Percentiles rank a stretch among this genome's conserved stretches.
Conservation (phyloP, 2,329 filamentous ascomycete species). For the Beauveria asiatica region DNA sequence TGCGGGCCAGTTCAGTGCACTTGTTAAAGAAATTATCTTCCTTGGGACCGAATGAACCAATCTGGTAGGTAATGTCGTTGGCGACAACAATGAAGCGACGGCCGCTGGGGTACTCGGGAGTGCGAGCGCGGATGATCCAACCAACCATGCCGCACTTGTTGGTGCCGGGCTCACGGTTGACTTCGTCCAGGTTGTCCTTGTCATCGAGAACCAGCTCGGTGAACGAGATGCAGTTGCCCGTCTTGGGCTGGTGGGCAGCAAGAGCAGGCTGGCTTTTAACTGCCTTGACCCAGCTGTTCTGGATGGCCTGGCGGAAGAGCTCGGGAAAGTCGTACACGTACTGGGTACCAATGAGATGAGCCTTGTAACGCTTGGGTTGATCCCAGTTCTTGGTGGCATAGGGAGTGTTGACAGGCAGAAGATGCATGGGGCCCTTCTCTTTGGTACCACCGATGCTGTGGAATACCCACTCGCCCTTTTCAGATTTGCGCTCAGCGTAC, state of each 20-base stretch:
- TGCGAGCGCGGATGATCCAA: slow-evolving; percentile 91
- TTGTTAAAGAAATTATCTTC: slow-evolving; percentile 99
- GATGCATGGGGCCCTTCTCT: slow-evolving; percentile 91
- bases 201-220: slow-evolving; percentile 94
- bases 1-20: slow-evolving; percentile 91
- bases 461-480: slow-evolving; percentile 98
- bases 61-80: slow-evolving; percentile 99
- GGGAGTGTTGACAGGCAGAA: slow-evolving; percentile 81
- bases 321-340: slow-evolving; percentile 99
- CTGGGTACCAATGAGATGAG: slow-evolving; percentile 97
- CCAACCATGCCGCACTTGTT: slow-evolving; percentile 98
- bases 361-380: slow-evolving; percentile 98
- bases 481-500: slow-evolving; percentile 95
- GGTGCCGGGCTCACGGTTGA: slow-evolving; percentile 87
- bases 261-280: slow-evolving; percentile 66
- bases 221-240: slow-evolving; percentile 88
- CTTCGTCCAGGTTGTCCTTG: slow-evolving; percentile 81
- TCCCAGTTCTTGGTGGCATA: slow-evolving; percentile 98
- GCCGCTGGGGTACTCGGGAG: slow-evolving; percentile 88
- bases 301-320: slow-evolving; percentile 94
- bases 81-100: slow-evolving; percentile 92
- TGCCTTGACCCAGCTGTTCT: slow-evolving; percentile 83
- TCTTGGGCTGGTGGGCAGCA: slow-evolving; percentile 70
- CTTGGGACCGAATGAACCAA: slow-evolving; percentile 91
- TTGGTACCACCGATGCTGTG: slow-evolving; percentile 92